Evolutionary conservation across 108 stramenopile species (phyloP).

Genomic region (Bacterosira constricta): DNA sequence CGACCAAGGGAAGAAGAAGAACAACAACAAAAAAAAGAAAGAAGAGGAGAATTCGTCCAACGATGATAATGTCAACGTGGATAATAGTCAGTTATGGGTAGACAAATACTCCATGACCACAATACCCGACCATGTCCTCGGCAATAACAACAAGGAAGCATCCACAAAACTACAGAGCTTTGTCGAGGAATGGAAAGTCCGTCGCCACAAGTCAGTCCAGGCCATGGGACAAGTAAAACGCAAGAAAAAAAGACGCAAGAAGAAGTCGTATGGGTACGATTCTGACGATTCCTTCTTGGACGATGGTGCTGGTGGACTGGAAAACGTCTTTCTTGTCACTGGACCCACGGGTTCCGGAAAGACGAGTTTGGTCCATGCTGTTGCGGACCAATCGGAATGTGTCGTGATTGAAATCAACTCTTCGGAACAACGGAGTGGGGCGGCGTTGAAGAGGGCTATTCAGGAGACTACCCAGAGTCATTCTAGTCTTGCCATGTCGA

Average conservation of each 20-base stretch:
- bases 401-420: slow-evolving; percentile 81
- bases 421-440: slow-evolving; percentile 53
- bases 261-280: slow-evolving; percentile 51
- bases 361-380: slow-evolving; percentile 70
- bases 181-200: slow-evolving; percentile 65
- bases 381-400: slow-evolving; percentile 61
- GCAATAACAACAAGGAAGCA: slow-evolving; percentile 29
- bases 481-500: slow-evolving; percentile 61
- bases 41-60: neutral
- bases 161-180: slow-evolving; percentile 49
- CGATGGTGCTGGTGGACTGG: slow-evolving; percentile 47
- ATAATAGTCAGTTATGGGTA: slow-evolving; percentile 47
- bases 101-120: slow-evolving; percentile 44
- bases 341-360: slow-evolving; percentile 76
- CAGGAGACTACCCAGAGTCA: slow-evolving; percentile 83
- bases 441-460: slow-evolving; percentile 61
- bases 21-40: neutral
- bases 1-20: neutral
- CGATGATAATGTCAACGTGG: neutral
- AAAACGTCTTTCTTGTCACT: slow-evolving; percentile 60
- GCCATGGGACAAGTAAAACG: slow-evolving; percentile 43
- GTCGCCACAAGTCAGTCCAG: slow-evolving; percentile 54
- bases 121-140: slow-evolving; percentile 49
- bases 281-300: slow-evolving; percentile 54
- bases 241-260: slow-evolving; percentile 21